These are phyloP conservation scores for Phanerochaete sordida DNA, from an alignment of 768 basidiomycete species.

Conservation along the genomic window DNA sequence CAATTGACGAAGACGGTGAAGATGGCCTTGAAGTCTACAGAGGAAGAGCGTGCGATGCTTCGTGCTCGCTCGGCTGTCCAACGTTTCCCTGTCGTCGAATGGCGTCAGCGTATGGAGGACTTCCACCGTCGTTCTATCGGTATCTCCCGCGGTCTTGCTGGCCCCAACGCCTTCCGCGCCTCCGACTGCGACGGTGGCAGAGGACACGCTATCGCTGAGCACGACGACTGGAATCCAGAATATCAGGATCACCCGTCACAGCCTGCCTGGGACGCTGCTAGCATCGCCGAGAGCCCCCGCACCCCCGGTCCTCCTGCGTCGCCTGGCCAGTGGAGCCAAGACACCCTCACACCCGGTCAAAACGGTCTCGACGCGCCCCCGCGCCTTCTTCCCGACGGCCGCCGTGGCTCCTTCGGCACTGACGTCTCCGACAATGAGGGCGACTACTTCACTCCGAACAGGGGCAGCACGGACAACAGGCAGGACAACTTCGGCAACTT, in stretches of 20 bases:
- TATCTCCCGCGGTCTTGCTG: conserved; percentile 66
- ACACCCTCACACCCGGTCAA: conserved; percentile 48
- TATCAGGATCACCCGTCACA: conserved; percentile 60
- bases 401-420: conserved; percentile 32
- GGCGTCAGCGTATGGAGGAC: conserved; percentile 95
- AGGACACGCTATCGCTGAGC: conserved; percentile 51
- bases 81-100: conserved; percentile 96
- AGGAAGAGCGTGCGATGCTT: conserved; percentile 88
- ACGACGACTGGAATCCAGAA: conserved; percentile 80
- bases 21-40: conserved; percentile 84
- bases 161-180: conserved; percentile 71
- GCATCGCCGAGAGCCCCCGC: conserved; percentile 41
- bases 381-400: conserved; percentile 27
- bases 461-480: conserved; percentile 27
- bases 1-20: conserved; percentile 94
- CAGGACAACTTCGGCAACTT: conserved; percentile 71
- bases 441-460: conserved; percentile 47
- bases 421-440: conserved; percentile 58
- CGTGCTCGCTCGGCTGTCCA: conserved; percentile 93
- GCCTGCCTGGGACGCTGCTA: conserved; percentile 75
- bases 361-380: conserved; percentile 34
- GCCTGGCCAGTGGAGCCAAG: conserved; percentile 64
- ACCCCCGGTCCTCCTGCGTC: conserved; percentile 42
- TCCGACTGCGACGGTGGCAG: conserved; percentile 45
- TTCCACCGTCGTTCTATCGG: conserved; percentile 86